Conservation (phyloP, 2,329 filamentous ascomycete genomes). For the Sarocladium brachiariae region DNA sequence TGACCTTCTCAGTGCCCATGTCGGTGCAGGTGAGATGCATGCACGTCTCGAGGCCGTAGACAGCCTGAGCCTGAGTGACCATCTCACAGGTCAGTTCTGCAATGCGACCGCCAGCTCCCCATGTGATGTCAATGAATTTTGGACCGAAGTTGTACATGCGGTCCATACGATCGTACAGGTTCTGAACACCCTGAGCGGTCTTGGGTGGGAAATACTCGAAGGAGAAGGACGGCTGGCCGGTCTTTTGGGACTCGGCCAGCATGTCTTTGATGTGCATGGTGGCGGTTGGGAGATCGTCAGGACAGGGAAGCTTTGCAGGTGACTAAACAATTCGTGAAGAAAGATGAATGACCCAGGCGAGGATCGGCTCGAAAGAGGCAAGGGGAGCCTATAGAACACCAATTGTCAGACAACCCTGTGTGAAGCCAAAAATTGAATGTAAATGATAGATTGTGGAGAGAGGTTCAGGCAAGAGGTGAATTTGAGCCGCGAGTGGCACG, state of each 20-base stretch:
- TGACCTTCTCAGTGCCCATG: slow-evolving; percentile 89
- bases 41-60: slow-evolving; percentile 93
- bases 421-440: background rate
- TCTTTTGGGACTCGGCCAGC: slow-evolving; percentile 72
- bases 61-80: slow-evolving; percentile 91
- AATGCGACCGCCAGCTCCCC: slow-evolving; percentile 89
- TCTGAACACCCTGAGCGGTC: slow-evolving; percentile 95
- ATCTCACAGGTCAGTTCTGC: slow-evolving; percentile 95
- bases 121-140: slow-evolving; percentile 96
- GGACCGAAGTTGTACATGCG: slow-evolving; percentile 94
- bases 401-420: slow-evolving; percentile 2
- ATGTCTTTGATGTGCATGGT: slow-evolving; percentile 95
- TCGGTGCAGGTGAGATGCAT: slow-evolving; percentile 99
- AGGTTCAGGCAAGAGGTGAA: too few relatives aligned
- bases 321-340: background rate
- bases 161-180: slow-evolving; percentile 98
- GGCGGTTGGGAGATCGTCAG: slow-evolving; percentile 19
- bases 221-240: slow-evolving; percentile 82
- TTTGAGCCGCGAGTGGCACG: too few relatives aligned
- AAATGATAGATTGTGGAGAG: too few relatives aligned
- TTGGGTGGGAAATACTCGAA: slow-evolving; percentile 99
- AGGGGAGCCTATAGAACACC: background rate
- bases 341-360: background rate
- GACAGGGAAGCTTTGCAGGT: background rate
- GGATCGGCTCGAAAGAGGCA: background rate